A percentile compares a stretch with the other conserved stretches of the same genome.
Conservation (phyloP, 306 rosid species). For the Castanopsis chinensis region DNA sequence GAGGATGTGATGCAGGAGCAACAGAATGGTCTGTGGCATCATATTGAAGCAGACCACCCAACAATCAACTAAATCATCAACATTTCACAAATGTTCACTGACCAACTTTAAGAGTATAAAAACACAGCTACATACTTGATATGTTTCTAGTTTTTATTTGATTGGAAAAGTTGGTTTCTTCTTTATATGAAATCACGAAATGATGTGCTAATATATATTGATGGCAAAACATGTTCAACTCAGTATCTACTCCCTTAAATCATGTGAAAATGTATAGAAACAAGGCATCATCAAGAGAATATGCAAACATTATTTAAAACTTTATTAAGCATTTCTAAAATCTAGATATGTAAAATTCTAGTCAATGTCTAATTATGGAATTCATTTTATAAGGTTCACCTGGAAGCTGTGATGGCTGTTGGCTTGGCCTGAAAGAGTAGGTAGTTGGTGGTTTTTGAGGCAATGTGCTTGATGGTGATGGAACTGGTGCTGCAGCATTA, state of each 20-base stretch:
- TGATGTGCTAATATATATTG: no score
- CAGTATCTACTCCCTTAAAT: no score
- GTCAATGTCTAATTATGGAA: not conserved
- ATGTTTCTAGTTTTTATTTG: not conserved
- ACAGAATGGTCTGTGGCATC: slow-evolving; percentile 22
- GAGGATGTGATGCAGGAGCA: slow-evolving; percentile 27
- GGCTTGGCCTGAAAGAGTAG: not conserved
- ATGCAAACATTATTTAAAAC: not conserved
- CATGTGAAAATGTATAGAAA: not conserved
- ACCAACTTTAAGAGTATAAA: not conserved
- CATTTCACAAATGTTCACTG: not conserved
- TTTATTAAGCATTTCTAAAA: not conserved
- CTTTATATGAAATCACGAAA: no score
- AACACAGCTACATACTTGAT: not conserved
- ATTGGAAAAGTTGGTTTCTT: not conserved
- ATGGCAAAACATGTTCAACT: no score
- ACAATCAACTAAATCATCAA: slow-evolving; percentile 1
- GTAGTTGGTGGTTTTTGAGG: not conserved
- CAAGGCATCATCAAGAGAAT: not conserved
- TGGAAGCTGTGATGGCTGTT: not conserved
- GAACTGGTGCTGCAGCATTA: slow-evolving; percentile 13
- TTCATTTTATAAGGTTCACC: slow-evolving; percentile 9
- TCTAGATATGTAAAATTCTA: not conserved
- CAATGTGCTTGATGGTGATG: slow-evolving; percentile 8
- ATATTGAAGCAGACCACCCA: not conserved